These are phyloP conservation scores for Saccharomyces jurei DNA, from an alignment of 805 yeast genomes.

Conservation along the genomic window DNA sequence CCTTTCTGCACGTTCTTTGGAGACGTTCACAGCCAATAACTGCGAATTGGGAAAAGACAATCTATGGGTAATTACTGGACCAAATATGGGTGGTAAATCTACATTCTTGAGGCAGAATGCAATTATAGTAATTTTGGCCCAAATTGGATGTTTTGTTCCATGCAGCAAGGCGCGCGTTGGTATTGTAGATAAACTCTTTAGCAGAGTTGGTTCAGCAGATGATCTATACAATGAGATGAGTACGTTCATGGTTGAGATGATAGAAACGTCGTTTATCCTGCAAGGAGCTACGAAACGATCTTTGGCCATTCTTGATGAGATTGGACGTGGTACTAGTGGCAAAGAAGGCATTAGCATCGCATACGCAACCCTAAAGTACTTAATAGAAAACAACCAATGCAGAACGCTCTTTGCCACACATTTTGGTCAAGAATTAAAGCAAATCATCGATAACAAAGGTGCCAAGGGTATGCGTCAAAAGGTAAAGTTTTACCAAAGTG, in stretches of 20 bases:
- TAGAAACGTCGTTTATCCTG: conserved; percentile 67
- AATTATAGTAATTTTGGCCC: conserved; percentile 57
- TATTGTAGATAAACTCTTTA: conserved; percentile 67
- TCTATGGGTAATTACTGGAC: conserved; percentile 72
- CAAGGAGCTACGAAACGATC: conserved; percentile 58
- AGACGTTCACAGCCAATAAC: conserved; percentile 28
- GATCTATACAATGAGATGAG: conserved; percentile 69
- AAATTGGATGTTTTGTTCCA: conserved; percentile 69
- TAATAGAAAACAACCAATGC: conserved; percentile 49
- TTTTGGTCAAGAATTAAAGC: conserved; percentile 51
- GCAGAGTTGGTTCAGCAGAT: conserved; percentile 81
- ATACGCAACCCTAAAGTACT: conserved; percentile 57
- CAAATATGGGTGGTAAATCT: conserved; percentile 84
- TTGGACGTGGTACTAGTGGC: conserved; percentile 85
- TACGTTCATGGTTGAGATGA: conserved; percentile 92
- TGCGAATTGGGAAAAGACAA: conserved; percentile 22
- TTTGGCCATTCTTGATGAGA: conserved; percentile 74
- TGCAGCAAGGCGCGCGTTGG: conserved; percentile 58
- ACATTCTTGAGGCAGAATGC: conserved; percentile 71
- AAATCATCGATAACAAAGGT: conserved; percentile 31
- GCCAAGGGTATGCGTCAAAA: conserved; percentile 14
- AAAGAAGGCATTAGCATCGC: conserved; percentile 82
- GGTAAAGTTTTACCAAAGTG: conserved; percentile 17
- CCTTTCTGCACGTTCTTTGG: conserved; percentile 38
- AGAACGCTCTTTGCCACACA: conserved; percentile 87